These are phyloP conservation scores for Botrytis paeoniae DNA, from an alignment of 2,329 filamentous ascomycete species.

Conservation along the genomic window DNA sequence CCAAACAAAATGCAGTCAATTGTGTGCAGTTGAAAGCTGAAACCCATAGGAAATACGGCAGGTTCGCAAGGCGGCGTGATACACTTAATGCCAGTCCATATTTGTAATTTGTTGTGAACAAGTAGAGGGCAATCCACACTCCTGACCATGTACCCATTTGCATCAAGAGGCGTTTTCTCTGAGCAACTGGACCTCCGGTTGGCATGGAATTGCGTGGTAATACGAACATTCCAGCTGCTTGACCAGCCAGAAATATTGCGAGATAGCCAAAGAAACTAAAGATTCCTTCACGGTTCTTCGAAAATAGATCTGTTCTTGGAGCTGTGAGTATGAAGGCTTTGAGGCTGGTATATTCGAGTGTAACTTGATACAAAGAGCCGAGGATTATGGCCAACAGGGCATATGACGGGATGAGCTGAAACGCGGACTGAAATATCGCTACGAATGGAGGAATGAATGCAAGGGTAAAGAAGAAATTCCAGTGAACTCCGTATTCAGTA, in stretches of 20 bases:
- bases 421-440: conserved; percentile 72
- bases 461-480: conserved; percentile 99
- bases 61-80: conserved; percentile 85
- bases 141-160: conserved; percentile 62
- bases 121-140: conserved; percentile 69
- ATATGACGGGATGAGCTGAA: conserved; percentile 71
- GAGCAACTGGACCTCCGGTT: conserved; percentile 44
- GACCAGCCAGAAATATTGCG: conserved; percentile 88
- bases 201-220: conserved; percentile 58
- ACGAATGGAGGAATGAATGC: conserved; percentile 86
- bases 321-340: conserved; percentile 81
- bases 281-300: conserved; percentile 91
- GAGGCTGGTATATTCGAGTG: conserved; percentile 72
- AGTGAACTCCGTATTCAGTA: conserved; percentile 95
- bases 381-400: conserved; percentile 70
- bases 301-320: conserved; percentile 73
- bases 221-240: conserved; percentile 76
- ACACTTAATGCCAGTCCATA: conserved; percentile 73
- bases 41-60: conserved; percentile 92
- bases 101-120: conserved; percentile 62
- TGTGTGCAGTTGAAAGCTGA: conserved; percentile 87
- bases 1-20: conserved; percentile 70
- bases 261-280: conserved; percentile 93
- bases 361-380: conserved; percentile 67
- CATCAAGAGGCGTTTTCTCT: conserved; percentile 57